Conservation (phyloP, 805 yeast species). For the Candida argentea region DNA sequence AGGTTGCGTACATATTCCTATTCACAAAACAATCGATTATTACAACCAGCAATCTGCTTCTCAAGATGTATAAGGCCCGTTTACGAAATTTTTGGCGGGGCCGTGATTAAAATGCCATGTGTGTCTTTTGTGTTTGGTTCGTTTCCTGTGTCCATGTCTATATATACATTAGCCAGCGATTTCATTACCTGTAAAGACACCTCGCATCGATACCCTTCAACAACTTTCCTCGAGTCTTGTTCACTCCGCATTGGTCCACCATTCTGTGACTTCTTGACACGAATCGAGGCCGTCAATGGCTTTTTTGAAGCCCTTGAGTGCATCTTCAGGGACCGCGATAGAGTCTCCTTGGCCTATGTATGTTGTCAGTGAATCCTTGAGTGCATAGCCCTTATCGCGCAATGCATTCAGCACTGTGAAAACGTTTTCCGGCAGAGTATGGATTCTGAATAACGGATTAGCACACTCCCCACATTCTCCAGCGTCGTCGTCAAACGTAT, state of each 20-base stretch:
- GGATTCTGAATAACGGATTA: slow-evolving; percentile 29
- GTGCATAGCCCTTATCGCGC: slow-evolving; percentile 41
- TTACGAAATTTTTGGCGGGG: too few species aligned
- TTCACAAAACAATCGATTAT: too few species aligned
- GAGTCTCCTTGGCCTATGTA: slow-evolving; percentile 51
- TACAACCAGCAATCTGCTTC: too few species aligned
- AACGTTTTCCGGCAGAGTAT: slow-evolving; percentile 57
- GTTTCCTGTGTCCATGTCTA: too few species aligned
- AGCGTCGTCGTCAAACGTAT: slow-evolving; percentile 35
- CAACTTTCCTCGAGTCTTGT: too few species aligned
- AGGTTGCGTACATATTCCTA: slow-evolving; percentile 1
- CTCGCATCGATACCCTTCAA: too few species aligned
- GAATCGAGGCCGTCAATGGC: slow-evolving; percentile 57
- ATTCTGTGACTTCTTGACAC: slow-evolving; percentile 75
- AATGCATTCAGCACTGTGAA: slow-evolving; percentile 50
- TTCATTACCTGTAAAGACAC: too few species aligned
- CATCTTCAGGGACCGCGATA: slow-evolving; percentile 45
- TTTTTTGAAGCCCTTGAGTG: slow-evolving; percentile 41
- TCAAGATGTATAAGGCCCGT: too few species aligned
- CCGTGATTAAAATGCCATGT: too few species aligned
- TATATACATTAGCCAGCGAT: too few species aligned
- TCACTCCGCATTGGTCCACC: slow-evolving; percentile 70
- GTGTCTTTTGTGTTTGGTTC: too few species aligned
- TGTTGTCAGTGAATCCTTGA: slow-evolving; percentile 64
- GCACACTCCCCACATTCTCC: slow-evolving; percentile 26